phyloP scores from a whole-genome alignment of 2,329 filamentous ascomycete species.

The Colletotrichum lentis region DNA sequence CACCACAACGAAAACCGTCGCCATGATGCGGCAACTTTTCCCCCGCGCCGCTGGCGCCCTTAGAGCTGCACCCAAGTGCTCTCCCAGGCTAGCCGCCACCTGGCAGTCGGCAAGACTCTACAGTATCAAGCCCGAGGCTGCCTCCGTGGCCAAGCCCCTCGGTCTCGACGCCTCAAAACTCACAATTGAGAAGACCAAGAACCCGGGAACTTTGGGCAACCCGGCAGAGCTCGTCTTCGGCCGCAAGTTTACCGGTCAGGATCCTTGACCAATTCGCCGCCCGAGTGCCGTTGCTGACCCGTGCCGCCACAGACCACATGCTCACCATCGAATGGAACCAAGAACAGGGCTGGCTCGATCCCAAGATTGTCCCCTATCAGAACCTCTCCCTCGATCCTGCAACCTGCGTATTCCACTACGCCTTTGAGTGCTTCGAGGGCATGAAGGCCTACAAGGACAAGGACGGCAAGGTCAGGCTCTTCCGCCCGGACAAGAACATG shows the following conservation, averaged over 20 bases:
- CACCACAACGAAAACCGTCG: constrained; percentile 19
- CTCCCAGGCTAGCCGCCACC: constrained; percentile 46
- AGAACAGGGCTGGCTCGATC: constrained; percentile 80
- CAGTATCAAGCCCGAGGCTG: constrained; percentile 62
- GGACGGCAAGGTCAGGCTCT: constrained; percentile 80
- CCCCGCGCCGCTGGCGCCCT: constrained; percentile 49
- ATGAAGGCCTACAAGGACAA: constrained; percentile 99
- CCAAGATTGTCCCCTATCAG: constrained; percentile 90
- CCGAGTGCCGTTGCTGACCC: neutral
- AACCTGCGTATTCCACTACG: constrained; percentile 98
- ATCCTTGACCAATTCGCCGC: too few species aligned
- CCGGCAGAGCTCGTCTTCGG: constrained; percentile 90
- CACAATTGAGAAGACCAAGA: constrained; percentile 74
- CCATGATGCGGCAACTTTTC: constrained; percentile 58
- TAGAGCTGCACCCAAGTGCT: constrained; percentile 37
- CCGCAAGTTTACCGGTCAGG: constrained; percentile 81
- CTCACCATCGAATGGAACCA: constrained; percentile 93
- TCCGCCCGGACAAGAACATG: constrained; percentile 98
- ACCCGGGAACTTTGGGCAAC: constrained; percentile 77
- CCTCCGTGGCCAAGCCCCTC: constrained; percentile 62
- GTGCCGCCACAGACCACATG: constrained; percentile 82
- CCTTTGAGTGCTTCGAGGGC: constrained; percentile 97
- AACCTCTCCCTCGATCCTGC: constrained; percentile 96
- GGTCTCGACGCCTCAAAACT: constrained; percentile 82
- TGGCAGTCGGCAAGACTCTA: constrained; percentile 54